Evolutionary conservation across 257 asterid genomes (phyloP).

Genomic region (Solanum bulbocastanum): DNA sequence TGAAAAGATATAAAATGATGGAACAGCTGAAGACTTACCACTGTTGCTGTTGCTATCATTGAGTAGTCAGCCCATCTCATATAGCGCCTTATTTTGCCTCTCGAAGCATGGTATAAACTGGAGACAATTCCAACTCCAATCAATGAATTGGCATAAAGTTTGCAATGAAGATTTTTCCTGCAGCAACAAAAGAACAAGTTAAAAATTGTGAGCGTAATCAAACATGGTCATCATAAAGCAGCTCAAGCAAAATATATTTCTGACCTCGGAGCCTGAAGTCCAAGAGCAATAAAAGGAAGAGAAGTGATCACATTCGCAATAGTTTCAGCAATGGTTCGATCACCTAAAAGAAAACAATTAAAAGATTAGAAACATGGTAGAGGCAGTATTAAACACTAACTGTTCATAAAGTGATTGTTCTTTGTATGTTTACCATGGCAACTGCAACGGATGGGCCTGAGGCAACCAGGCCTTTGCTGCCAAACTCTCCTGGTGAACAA

Average conservation of each 20-base stretch:
- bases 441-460: slow-evolving; percentile 65
- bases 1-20: not conserved
- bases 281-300: slow-evolving; percentile 79
- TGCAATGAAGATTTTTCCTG: slow-evolving; percentile 72
- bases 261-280: slow-evolving; percentile 74
- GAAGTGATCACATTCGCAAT: slow-evolving; percentile 76
- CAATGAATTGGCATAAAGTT: slow-evolving; percentile 73
- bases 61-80: slow-evolving; percentile 98
- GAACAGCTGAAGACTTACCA: slow-evolving; percentile 28
- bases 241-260: not conserved
- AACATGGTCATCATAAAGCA: not conserved
- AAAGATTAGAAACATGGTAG: not conserved
- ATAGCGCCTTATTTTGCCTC: slow-evolving; percentile 69
- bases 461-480: slow-evolving; percentile 74
- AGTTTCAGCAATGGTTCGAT: slow-evolving; percentile 51
- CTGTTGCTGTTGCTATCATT: slow-evolving; percentile 94
- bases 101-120: slow-evolving; percentile 67
- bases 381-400: not conserved
- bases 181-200: slow-evolving; percentile 8
- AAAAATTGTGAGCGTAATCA: not conserved
- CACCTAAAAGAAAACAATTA: slow-evolving; percentile 36
- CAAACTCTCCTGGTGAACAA: slow-evolving; percentile 52
- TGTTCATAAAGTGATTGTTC: not conserved
- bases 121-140: slow-evolving; percentile 93
- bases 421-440: slow-evolving; percentile 32